Evolutionary conservation across 2,329 filamentous ascomycete genomes (phyloP), one percentile per base, ranked within the genome.

Genomic region (Geosmithia morbida): DNA sequence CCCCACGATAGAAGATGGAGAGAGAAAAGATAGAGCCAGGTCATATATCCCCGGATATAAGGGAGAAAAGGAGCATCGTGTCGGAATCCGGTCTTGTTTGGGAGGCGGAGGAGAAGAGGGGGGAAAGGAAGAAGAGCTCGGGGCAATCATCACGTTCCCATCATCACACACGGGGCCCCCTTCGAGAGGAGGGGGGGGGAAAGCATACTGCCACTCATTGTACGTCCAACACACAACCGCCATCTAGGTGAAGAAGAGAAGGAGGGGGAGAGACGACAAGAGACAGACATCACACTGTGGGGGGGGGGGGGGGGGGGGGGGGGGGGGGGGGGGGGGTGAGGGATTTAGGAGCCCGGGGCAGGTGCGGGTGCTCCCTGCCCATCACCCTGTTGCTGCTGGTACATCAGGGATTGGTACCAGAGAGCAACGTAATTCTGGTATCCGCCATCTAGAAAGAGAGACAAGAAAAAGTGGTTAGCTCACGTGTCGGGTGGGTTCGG

Each of bases 361-460:
- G 63, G 55, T 46, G 62, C 55, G 2, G 52, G 49, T 43, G 64
- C 53, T 50, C 61, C 62, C 54, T 65, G 58, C 6, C 51, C 64
- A 16, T 37, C 62, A 50, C 62, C 61, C 52, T 62, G 59, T 44
- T 62, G 59, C 47, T 66, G 65, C 50, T 65, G 67, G 55, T 69
- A 65, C 52, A 66, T 66, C 59, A 74, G 57, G 29, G 83, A 84
- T 58, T 85, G 81, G 66, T 87, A 89, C 85, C 85, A 92, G 55
- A 89, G 71, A 41, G 83, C 78, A 50, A 87, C 66, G 60, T 90
- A 92, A 55, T 83, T 83, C 56, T 88, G 76, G 63, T 90, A 90
- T 51, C 86, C 86, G 54, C 86, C 86, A 65, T 89, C 78, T 81
- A 37, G 11, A 37, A 37, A 13, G 11, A 13, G 11, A 37, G 13